phyloP scores from a whole-genome alignment of 2,329 filamentous ascomycete species.

The Penicillium italicum region DNA sequence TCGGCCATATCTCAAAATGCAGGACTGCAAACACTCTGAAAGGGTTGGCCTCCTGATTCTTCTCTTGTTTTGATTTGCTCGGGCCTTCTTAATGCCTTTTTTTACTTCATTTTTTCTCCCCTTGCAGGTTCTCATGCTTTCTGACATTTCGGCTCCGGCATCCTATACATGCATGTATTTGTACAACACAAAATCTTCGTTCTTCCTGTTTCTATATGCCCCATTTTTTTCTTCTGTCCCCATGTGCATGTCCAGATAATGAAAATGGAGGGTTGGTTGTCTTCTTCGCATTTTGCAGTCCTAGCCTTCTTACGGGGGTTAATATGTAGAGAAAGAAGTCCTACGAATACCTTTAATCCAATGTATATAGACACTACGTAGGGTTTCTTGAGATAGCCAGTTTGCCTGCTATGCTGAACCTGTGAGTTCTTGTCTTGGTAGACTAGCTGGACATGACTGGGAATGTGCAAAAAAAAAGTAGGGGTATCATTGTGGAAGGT shows the following conservation, averaged over 20 bases:
- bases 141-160: conserved; percentile 27
- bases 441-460: background rate
- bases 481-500: conserved; percentile 3
- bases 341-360: background rate
- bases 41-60: background rate
- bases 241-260: conserved; percentile 30
- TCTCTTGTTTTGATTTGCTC: background rate
- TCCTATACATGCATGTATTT: conserved; percentile 40
- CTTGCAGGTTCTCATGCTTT: conserved; percentile 28
- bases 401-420: background rate
- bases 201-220: conserved; percentile 19
- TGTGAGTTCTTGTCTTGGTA: background rate
- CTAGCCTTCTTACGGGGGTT: background rate
- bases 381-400: background rate
- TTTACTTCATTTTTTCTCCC: conserved; percentile 15
- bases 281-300: background rate
- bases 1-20: background rate
- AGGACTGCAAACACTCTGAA: background rate
- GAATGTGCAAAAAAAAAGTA: background rate
- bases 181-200: conserved; percentile 31
- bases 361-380: too few relatives aligned
- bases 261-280: conserved; percentile 23
- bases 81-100: conserved; percentile 5
- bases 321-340: too few relatives aligned
- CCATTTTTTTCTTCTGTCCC: conserved; percentile 13